phyloP scores from a whole-genome alignment of 2,329 filamentous ascomycete species.

The Alternaria brassicicola region DNA sequence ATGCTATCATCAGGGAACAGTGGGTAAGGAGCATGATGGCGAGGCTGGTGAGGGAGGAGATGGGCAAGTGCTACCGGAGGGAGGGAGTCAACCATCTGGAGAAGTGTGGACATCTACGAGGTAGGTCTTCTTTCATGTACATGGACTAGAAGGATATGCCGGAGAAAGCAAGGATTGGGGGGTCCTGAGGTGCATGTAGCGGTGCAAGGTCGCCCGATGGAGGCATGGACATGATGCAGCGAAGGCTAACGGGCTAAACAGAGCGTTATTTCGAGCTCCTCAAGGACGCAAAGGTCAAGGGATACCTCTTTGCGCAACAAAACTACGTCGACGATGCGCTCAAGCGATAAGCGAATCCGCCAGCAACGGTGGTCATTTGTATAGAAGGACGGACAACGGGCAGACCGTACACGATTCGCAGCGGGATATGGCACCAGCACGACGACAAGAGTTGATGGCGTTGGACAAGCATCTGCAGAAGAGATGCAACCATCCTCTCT shows the following conservation, averaged over 20 bases:
- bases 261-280: slow-evolving; percentile 81
- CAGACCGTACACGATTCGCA: neutral
- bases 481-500: slow-evolving; percentile 20
- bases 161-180: neutral
- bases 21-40: slow-evolving; percentile 93
- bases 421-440: slow-evolving; percentile 3
- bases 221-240: neutral
- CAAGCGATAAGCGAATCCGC: slow-evolving; percentile 20
- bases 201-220: neutral
- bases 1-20: slow-evolving; percentile 82
- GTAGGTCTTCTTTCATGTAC: slow-evolving; percentile 52
- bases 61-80: slow-evolving; percentile 83
- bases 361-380: neutral
- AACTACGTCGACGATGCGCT: slow-evolving; percentile 64
- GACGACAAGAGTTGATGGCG: slow-evolving; percentile 17
- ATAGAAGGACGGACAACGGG: neutral
- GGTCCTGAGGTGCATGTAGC: neutral
- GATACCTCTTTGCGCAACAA: slow-evolving; percentile 79
- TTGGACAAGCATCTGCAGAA: slow-evolving; percentile 6
- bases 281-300: slow-evolving; percentile 76
- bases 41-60: slow-evolving; percentile 77
- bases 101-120: slow-evolving; percentile 82
- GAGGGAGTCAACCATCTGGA: slow-evolving; percentile 88
- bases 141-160: neutral
- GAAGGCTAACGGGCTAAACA: slow-evolving; percentile 49